Evolutionary conservation across 2,329 filamentous ascomycete species (phyloP), one percentile per base, ranked within the genome.

Genomic region (Beauveria bassiana): DNA sequence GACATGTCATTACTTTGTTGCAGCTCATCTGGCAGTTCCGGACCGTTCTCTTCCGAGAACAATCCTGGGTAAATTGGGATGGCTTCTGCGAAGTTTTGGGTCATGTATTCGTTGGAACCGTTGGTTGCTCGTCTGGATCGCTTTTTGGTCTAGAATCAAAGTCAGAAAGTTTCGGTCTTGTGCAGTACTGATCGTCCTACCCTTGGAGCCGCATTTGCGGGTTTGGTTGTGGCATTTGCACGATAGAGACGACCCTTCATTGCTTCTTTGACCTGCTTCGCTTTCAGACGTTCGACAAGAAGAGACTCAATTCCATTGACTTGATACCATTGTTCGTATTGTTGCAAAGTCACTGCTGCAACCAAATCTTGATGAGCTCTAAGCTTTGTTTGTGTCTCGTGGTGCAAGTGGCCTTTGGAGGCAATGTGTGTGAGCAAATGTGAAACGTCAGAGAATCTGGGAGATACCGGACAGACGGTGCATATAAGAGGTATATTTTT

Each of bases 381-480:
- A 66, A 96, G 84, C 68, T 91, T 87, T 58, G 91, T 81, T 69
- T 91, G 91, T 77, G 93, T 96, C 69, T 90, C 86, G 71, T 91
- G 84, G 63, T 91, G 87, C 40, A 97, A 79, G 72, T 98, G 93
- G n/a, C 89, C 89, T 72, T 97, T 97, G 65, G 93, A 97, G 63
- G 89, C 86, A 64, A 97, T 85, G 71, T 98, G 93, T 14, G 93
- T 98, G 70, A 98, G 84, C 43, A 97, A 80, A 73, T 97, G 93
- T 40, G 93, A 96, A 50, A 92, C 81, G 74, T 98, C 93, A 61
- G 91, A 96, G 76, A 97, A 97, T 34, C 77, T 83, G 45, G 91
- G 90, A 64, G 82, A 83, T 66, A 88, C 90, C 42, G 89, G 88
- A 72, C 93, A 98, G 67, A 96, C 87, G 69, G 81, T 86, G 83